phyloP scores from a whole-genome alignment of 306 rosid species.

The Cajanus cajan region DNA sequence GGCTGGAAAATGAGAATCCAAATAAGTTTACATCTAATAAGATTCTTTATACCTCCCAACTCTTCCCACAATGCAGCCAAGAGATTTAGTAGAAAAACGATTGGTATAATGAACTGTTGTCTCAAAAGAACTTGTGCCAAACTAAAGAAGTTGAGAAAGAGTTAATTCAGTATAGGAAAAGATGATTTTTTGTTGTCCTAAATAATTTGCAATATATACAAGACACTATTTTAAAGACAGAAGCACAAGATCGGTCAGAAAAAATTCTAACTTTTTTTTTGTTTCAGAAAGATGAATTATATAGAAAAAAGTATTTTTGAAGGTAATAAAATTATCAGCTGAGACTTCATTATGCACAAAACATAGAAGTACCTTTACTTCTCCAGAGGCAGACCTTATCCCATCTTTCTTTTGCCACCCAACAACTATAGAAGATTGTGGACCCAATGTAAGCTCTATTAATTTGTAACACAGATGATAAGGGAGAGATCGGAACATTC shows the following conservation, averaged over 20 bases:
- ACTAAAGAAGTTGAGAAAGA: conserved; percentile 53
- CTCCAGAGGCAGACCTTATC: conserved; percentile 76
- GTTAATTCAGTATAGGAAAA: conserved; percentile 30
- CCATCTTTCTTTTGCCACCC: conserved; percentile 90
- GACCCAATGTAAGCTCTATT: conserved; percentile 73
- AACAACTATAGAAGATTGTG: conserved; percentile 73
- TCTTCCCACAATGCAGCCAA: no score
- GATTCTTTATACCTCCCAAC: no score
- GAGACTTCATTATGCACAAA: conserved; percentile 23
- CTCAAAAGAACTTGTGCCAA: no score
- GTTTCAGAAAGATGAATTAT: not conserved
- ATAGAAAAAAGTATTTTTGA: not conserved
- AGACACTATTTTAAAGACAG: conserved; percentile 16
- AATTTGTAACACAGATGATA: conserved; percentile 54
- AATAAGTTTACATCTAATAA: no score
- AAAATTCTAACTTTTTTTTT: no score
- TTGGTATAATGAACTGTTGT: no score
- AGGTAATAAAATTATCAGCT: not conserved
- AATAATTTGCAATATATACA: conserved; percentile 16
- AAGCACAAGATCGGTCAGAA: not conserved
- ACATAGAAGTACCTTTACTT: conserved; percentile 67
- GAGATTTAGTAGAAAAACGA: no score
- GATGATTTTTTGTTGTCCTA: not conserved
- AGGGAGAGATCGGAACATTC: not conserved
- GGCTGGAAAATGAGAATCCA: no score